phyloP scores from a whole-genome alignment of 2,329 filamentous ascomycete genomes.

The Myriosclerotinia duriaeana region DNA sequence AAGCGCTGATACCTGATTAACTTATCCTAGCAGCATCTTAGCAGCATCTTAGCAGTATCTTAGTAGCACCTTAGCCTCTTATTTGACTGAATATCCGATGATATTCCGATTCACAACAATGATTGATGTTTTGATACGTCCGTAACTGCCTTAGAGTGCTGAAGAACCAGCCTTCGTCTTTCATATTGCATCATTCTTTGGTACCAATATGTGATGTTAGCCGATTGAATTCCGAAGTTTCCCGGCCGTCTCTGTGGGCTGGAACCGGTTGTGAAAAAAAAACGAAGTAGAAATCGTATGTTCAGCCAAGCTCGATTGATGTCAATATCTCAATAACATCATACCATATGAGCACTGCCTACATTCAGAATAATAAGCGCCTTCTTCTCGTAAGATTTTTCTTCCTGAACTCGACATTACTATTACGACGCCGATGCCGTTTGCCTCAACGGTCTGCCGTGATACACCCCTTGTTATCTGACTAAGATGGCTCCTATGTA shows the following conservation, averaged over 20 bases:
- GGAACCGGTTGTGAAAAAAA: neutral
- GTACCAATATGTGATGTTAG: neutral
- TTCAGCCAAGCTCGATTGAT: neutral
- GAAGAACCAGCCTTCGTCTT: neutral
- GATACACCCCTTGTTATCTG: neutral
- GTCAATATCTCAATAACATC: slow-evolving; percentile 2
- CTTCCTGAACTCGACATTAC: neutral
- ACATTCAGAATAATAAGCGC: neutral
- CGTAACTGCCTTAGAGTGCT: neutral
- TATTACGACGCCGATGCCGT: neutral
- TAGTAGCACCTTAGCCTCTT: neutral
- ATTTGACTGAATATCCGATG: neutral
- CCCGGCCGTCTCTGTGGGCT: neutral
- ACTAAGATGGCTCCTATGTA: neutral
- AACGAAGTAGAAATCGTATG: neutral
- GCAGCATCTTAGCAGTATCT: slow-evolving; percentile 4
- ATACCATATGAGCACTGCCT: neutral
- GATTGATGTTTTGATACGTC: neutral
- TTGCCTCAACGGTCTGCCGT: neutral
- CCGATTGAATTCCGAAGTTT: neutral
- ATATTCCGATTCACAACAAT: neutral
- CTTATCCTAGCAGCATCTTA: slow-evolving; percentile 13
- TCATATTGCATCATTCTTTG: neutral
- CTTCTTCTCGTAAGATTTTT: slow-evolving; percentile 9
- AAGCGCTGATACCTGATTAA: slow-evolving; percentile 8